Evolutionary conservation across 768 basidiomycete species (phyloP).

Genomic region (Nidula microcarpa): DNA sequence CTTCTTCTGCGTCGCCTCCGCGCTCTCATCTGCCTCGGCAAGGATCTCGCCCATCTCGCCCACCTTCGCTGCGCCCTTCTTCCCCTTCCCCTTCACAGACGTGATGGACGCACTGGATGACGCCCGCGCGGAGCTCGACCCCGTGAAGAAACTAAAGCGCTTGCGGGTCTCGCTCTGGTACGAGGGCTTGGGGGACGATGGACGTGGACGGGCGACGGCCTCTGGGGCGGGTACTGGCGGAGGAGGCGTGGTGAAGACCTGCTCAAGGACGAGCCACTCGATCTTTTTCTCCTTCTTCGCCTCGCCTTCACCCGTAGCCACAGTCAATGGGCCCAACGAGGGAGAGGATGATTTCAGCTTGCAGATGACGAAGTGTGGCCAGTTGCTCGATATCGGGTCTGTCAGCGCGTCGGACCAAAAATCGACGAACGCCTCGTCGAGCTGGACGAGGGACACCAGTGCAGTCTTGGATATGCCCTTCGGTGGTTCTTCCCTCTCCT

Average conservation of each 20-base stretch:
- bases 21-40: conserved; percentile 47
- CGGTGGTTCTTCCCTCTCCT: background rate
- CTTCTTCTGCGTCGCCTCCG: background rate
- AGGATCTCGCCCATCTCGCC: conserved; percentile 75
- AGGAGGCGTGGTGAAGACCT: conserved; percentile 40
- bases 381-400: conserved; percentile 60
- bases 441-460: conserved; percentile 43
- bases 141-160: conserved; percentile 61
- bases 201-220: conserved; percentile 16
- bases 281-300: conserved; percentile 36
- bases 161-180: conserved; percentile 28
- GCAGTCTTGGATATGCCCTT: conserved; percentile 34
- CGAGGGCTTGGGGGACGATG: conserved; percentile 10
- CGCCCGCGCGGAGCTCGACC: conserved; percentile 21
- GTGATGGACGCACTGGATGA: conserved; percentile 20
- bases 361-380: conserved; percentile 71
- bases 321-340: too few relatives aligned
- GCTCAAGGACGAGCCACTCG: conserved; percentile 70
- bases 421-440: conserved; percentile 82
- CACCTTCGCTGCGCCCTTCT: conserved; percentile 19
- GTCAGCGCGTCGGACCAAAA: conserved; percentile 76
- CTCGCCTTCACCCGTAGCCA: background rate
- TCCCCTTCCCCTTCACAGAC: conserved; percentile 16
- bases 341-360: conserved; percentile 47
- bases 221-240: conserved; percentile 21